Conservation (phyloP, 2,329 filamentous ascomycete genomes). For the Xylaria sp. region DNA sequence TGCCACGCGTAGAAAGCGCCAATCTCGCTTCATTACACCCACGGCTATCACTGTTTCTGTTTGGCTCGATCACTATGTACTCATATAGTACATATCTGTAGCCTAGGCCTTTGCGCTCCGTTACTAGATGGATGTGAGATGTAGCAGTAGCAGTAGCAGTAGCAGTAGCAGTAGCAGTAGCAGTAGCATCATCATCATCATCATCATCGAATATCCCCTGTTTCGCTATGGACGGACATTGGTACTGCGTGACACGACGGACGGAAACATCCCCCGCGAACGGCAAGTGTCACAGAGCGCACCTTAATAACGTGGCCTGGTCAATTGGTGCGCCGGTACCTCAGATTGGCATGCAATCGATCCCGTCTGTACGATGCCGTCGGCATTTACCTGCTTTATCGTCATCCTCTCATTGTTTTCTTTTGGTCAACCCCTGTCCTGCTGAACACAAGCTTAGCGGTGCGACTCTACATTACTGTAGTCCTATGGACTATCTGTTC, state of each 20-base stretch:
- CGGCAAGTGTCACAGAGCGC: slow-evolving; percentile 26
- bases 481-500: neutral
- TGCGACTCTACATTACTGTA: neutral
- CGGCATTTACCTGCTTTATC: neutral
- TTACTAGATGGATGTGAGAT: neutral
- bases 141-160: neutral
- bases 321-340: neutral
- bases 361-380: slow-evolving; percentile 19
- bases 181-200: too few relatives aligned
- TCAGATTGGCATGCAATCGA: neutral
- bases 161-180: neutral
- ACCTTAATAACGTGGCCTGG: neutral
- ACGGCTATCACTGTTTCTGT: neutral
- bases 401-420: neutral
- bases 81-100: too few relatives aligned
- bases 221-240: neutral
- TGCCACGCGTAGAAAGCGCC: neutral
- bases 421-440: slow-evolving; percentile 13
- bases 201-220: neutral
- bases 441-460: slow-evolving; percentile 12
- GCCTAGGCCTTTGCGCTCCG: neutral
- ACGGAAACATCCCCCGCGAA: slow-evolving; percentile 7
- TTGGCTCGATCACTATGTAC: neutral
- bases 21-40: slow-evolving; percentile 11
- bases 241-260: neutral